Percentiles rank a stretch among this genome's conserved stretches.
These are phyloP conservation scores for Grosmannia serpens DNA, from an alignment of 2,329 filamentous ascomycete genomes.

Conservation along the genomic window DNA sequence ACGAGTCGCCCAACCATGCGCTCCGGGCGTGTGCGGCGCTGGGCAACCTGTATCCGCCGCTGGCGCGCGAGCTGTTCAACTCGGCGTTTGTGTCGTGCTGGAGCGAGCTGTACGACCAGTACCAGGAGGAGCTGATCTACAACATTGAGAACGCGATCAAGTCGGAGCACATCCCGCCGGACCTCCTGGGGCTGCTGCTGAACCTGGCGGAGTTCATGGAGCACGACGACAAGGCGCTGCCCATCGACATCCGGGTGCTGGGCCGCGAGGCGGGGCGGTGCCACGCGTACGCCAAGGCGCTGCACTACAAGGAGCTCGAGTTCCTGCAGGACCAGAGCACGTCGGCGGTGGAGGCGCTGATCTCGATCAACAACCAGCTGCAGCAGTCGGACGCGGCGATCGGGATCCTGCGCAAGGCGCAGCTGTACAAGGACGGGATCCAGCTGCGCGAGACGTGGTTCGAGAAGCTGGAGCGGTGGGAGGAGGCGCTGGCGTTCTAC, in stretches of 20 bases:
- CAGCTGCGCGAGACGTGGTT: conserved; percentile 98
- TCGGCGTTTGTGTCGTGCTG: conserved; percentile 98
- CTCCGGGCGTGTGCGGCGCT: conserved; percentile 85
- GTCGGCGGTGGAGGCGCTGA: conserved; percentile 88
- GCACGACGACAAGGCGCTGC: conserved; percentile 94
- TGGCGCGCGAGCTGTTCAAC: conserved; percentile 93
- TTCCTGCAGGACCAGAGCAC: conserved; percentile 97
- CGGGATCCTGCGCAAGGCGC: conserved; percentile 90
- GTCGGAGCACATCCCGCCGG: conserved; percentile 89
- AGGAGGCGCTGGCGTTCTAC: conserved; percentile 88
- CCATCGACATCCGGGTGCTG: conserved; percentile 90
- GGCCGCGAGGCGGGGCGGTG: conserved; percentile 93
- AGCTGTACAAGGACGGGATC: conserved; percentile 86
- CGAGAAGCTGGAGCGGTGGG: conserved; percentile 96
- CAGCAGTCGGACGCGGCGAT: conserved; percentile 98
- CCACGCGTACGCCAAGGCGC: conserved; percentile 92
- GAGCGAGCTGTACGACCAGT: conserved; percentile 94
- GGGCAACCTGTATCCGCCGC: conserved; percentile 79
- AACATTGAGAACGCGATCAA: conserved; percentile 94
- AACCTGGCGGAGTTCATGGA: conserved; percentile 99
- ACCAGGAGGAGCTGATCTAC: conserved; percentile 89
- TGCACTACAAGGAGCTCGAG: conserved; percentile 98
- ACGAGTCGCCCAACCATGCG: conserved; percentile 92
- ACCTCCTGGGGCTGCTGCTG: conserved; percentile 84
- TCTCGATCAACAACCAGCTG: conserved; percentile 98